phyloP scores from a whole-genome alignment of 495 filamentous ascomycete genomes.

The Chaetomium tenue region DNA sequence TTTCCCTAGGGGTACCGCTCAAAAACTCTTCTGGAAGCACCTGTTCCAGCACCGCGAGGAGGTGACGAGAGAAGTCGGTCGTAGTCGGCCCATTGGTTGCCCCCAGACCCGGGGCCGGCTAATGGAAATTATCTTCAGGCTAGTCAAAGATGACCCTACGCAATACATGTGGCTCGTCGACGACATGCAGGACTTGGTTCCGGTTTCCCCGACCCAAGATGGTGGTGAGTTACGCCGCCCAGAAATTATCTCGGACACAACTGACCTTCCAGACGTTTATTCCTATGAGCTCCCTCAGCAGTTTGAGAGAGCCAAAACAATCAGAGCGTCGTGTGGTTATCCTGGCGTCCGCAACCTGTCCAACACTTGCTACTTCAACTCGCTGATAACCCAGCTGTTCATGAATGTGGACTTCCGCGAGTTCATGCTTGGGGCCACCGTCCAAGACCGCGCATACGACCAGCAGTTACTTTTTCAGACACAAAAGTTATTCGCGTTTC shows the following conservation, averaged over 20 bases:
- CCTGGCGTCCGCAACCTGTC: conserved; percentile 85
- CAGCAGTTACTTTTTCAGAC: conserved; percentile 74
- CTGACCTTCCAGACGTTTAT: conserved; percentile 36
- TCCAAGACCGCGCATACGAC: conserved; percentile 52
- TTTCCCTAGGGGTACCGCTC: conserved; percentile 48
- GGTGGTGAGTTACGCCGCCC: conserved; percentile 27
- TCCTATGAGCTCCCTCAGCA: conserved; percentile 55
- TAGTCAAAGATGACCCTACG: conserved; percentile 55
- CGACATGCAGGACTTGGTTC: conserved; percentile 52
- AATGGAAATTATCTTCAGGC: conserved; percentile 58
- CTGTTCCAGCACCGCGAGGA: conserved; percentile 64
- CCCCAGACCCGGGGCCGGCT: conserved; percentile 61
- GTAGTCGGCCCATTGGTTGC: conserved; percentile 45
- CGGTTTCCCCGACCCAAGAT: conserved; percentile 36
- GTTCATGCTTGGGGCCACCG: conserved; percentile 67
- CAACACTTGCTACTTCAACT: conserved; percentile 98
- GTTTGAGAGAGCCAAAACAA: conserved; percentile 64
- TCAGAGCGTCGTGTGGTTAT: conserved; percentile 74
- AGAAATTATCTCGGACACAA: background rate
- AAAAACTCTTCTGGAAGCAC: conserved; percentile 62
- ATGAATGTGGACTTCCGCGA: conserved; percentile 89
- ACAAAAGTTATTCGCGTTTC: conserved; percentile 74
- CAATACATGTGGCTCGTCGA: conserved; percentile 53
- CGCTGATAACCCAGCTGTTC: conserved; percentile 90
- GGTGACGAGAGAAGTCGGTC: conserved; percentile 23